Base-by-base conservation (phyloP, 495 filamentous ascomycete genomes). In the Aspergillus baeticus region DNA sequence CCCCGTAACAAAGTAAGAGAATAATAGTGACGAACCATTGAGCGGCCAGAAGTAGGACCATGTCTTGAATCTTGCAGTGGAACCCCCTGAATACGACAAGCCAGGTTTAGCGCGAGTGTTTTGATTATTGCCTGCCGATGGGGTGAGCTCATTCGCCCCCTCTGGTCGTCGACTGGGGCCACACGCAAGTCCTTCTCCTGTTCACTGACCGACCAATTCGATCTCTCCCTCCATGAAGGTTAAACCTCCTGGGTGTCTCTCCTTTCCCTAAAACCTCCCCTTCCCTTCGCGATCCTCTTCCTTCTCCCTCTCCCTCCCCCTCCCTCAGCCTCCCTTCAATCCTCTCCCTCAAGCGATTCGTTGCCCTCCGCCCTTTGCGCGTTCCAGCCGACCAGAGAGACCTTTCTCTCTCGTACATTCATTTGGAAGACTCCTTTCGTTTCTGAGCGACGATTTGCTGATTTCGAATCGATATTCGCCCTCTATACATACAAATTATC, bases 371-470 rank as follows among this genome's bases (percentile, higher is more conserved):
- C 38, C 41, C 39, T 58, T 43, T 63, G 65, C 67, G 63, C 64
- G 72, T 74, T 69, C 67, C 63, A 64, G 74, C 73, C 71, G 73
- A 77, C 72, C 72, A 62, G 73, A 76, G 73, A 61, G 71, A 70
- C 65, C 65, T 53, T 65, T 73, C 74, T 75, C 75, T 78, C 69
- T 67, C 62, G 53, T 62, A 77, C 75, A 57, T 65, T 77, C 75
- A 52, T 77, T 77, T 69, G 48, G 68, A 66, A 68, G 68, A 66
- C 54, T 61, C 54, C 52, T 51, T 59, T 58, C 55, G 38, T 51
- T 56, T 57, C 41, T 54, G 48, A 53, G 33, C 41, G 63, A 60
- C 68, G 53, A 61, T 71, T 65, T 66, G 68, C 57, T 21, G 53
- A 17, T 62, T 37, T 62, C 47, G 38, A 41, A 42, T 55, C 36